A percentile compares a stretch with the other conserved stretches of the same genome.
phyloP scores from a whole-genome alignment of 2,329 filamentous ascomycete genomes.

The Laburnicola sp. region DNA sequence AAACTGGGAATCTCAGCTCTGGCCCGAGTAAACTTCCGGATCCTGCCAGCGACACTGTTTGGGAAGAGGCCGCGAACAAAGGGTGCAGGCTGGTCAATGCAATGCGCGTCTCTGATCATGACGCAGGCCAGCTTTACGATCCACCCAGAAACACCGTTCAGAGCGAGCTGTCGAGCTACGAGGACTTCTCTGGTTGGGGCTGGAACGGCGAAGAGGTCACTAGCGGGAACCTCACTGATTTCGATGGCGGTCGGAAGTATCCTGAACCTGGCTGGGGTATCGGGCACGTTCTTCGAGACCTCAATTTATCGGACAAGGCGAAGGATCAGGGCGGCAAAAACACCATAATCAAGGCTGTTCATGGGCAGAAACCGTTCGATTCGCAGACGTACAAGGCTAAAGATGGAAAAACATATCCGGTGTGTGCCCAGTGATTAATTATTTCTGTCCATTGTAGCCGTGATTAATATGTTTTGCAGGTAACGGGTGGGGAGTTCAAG shows the following conservation, averaged over 20 bases:
- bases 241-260: background rate
- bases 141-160: background rate
- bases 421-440: background rate
- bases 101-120: background rate
- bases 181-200: background rate
- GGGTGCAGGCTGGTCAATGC: background rate
- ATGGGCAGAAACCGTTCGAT: slow-evolving; percentile 9
- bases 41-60: background rate
- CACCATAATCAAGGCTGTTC: slow-evolving; percentile 13
- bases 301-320: slow-evolving; percentile 17
- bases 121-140: background rate
- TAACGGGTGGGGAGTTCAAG: slow-evolving; percentile 18
- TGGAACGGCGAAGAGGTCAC: background rate
- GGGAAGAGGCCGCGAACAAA: background rate
- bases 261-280: slow-evolving; percentile 15
- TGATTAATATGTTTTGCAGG: background rate
- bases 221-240: background rate
- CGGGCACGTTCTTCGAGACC: slow-evolving; percentile 16
- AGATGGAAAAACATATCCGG: slow-evolving; percentile 12
- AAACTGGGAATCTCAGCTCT: background rate
- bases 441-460: background rate
- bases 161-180: background rate
- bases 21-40: background rate
- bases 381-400: slow-evolving; percentile 18
- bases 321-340: slow-evolving; percentile 20